These are phyloP conservation scores for Mucuna pruriens DNA, from an alignment of 306 rosid species.

Conservation along the genomic window DNA sequence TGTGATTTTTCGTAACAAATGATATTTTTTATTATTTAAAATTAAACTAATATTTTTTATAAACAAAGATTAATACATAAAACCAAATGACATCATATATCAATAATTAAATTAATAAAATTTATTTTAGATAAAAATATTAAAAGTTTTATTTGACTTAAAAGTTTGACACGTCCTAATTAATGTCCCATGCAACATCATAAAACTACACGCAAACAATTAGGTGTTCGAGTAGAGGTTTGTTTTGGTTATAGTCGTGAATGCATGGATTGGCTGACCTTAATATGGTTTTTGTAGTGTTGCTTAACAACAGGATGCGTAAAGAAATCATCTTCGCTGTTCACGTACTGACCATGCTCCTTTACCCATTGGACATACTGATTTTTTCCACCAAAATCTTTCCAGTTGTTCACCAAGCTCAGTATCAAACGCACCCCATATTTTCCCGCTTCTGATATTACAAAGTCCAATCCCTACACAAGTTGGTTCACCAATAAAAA, in stretches of 20 bases:
- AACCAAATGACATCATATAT: too few species aligned
- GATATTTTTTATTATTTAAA: too few species aligned
- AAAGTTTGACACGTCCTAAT: too few species aligned
- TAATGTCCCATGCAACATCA: not conserved
- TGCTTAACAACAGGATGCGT: conserved; percentile 38
- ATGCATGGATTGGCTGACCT: conserved; percentile 29
- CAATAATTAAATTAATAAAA: too few species aligned
- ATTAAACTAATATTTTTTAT: too few species aligned
- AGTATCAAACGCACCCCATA: conserved; percentile 44
- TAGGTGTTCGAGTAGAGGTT: not conserved
- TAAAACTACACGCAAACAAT: not conserved
- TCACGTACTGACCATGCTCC: conserved; percentile 26
- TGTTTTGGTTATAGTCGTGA: not conserved
- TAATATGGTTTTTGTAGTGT: conserved; percentile 47
- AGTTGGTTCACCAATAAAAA: not conserved
- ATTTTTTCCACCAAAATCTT: conserved; percentile 45
- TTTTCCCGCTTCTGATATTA: conserved; percentile 47
- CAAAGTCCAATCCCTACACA: conserved; percentile 47
- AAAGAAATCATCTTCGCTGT: conserved; percentile 48
- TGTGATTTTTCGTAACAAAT: too few species aligned
- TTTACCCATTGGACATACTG: conserved; percentile 50
- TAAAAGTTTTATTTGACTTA: too few species aligned
- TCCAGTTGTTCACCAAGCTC: conserved; percentile 51
- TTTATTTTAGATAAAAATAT: too few species aligned
- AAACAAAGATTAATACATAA: too few species aligned